Base-by-base conservation (phyloP, 1,139 yeast species). In the Saccharomyces hybrid region DNA sequence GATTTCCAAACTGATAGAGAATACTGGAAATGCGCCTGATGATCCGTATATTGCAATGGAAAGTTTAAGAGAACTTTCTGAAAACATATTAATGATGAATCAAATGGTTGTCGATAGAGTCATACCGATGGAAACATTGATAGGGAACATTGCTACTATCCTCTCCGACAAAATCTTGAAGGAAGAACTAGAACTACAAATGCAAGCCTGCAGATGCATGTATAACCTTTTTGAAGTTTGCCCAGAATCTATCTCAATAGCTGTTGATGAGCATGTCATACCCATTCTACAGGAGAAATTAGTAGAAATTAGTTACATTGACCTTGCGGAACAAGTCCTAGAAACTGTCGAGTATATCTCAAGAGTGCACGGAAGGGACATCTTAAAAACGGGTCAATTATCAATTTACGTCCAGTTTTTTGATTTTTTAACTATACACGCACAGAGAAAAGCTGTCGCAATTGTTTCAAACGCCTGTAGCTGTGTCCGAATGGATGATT, bases 321-420 rank as follows among this genome's bases (percentile, higher is more conserved):
- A 93, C 68, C 75, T 93, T 56, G 95, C 97, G 0, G 99, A 93
- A 67, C 97, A 91, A 69, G 91, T 93, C 0, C 72, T 93, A 48
- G 91, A 85, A 61, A 84, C 95, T 0, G 71, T 86, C 53, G 91
- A 85, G 66, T 76, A 82, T 71, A 80, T 86, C 11, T 82, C 90
- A 1, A 72, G 84, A 56, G 78, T 79, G 47, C 75, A 79, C 6
- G 79, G 84, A 1, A 68, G 72, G 51, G 77, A 74, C 42, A 76
- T 85, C 28, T 70, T 85, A 50, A 65, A 73, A 14, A 77, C 82
- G 55, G 84, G 87, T 42, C 87, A 95, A 6, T 70, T 91, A 25
- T 72, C 77, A 4, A 83, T 89, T 0, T 85, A 89, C 59, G 70
- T 93, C 48, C 82, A 81, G 63, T 88, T 84, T 64, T 75, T 90